Evolutionary conservation across 1,139 yeast species (phyloP).

Genomic region (Magnusiomyces suaveolens): DNA sequence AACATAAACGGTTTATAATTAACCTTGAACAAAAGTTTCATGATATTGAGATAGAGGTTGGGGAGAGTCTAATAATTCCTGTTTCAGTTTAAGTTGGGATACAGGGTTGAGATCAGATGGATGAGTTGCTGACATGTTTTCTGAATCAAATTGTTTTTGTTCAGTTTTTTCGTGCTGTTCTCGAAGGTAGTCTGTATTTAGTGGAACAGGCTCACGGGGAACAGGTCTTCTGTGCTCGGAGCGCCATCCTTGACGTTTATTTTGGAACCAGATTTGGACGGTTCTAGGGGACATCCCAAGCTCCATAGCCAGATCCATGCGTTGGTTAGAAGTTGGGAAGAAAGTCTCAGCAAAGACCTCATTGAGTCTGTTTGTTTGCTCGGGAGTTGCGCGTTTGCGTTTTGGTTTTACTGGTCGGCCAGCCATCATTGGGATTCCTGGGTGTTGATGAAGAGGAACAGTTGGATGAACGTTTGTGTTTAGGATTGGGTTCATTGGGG

Average conservation of each 20-base stretch:
- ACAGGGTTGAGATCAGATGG: no score
- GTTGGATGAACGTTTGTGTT: not conserved
- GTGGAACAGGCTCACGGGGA: conserved; percentile 20
- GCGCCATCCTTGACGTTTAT: conserved; percentile 33
- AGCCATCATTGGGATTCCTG: conserved; percentile 4
- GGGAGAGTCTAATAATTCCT: no score
- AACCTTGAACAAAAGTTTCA: no score
- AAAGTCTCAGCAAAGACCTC: conserved; percentile 31
- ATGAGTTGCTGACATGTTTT: no score
- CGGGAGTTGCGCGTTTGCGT: conserved; percentile 32
- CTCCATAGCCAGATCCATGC: conserved; percentile 30
- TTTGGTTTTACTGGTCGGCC: conserved; percentile 27
- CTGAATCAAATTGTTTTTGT: no score
- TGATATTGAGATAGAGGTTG: no score
- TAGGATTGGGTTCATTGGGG: not conserved
- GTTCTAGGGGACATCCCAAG: conserved; percentile 35
- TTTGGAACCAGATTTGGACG: conserved; percentile 36
- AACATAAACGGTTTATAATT: no score
- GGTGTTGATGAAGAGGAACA: not conserved
- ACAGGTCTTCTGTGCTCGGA: conserved; percentile 27
- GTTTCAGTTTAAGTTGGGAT: no score
- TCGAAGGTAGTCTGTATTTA: conserved; percentile 1
- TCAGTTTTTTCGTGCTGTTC: not conserved
- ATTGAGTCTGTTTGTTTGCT: conserved; percentile 30
- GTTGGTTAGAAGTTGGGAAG: conserved; percentile 32